Conservation (phyloP, 441 rosid species). For the Bruguiera hainesii region DNA sequence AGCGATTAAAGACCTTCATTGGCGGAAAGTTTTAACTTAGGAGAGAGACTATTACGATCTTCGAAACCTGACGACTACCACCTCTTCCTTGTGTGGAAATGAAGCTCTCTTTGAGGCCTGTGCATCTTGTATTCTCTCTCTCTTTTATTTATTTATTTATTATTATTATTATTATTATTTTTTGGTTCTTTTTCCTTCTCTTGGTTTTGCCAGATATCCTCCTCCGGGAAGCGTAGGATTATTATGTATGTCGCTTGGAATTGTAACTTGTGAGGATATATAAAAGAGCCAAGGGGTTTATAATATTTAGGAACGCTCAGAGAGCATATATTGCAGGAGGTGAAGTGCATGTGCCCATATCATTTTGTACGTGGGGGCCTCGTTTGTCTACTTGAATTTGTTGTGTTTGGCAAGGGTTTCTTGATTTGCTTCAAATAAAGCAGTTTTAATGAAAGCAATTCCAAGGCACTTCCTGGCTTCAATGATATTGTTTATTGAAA, state of each 20-base stretch:
- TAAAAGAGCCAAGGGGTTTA: conserved; percentile 23
- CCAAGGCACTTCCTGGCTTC: not conserved
- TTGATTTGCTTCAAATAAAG: conserved; percentile 33
- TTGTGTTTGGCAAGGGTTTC: conserved; percentile 26
- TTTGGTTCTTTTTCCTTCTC: conserved; percentile 1
- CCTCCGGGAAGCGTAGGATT: conserved; percentile 47
- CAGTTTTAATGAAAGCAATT: not conserved
- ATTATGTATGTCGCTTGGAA: conserved; percentile 44
- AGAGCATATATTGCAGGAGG: conserved; percentile 29
- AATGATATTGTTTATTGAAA: not conserved
- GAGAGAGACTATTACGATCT: not conserved
- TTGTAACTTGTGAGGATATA: conserved; percentile 17
- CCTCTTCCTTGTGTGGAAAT: conserved; percentile 30
- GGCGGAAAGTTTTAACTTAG: conserved; percentile 33
- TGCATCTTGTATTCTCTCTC: conserved; percentile 19
- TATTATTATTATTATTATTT: too few species aligned
- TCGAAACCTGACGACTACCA: conserved; percentile 1
- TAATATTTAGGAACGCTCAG: conserved; percentile 36
- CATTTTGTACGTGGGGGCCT: conserved; percentile 45
- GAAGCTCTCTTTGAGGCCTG: conserved; percentile 36
- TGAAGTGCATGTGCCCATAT: conserved; percentile 52
- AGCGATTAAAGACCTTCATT: conserved; percentile 71
- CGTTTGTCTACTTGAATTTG: conserved; percentile 26
- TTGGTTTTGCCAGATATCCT: conserved; percentile 30
- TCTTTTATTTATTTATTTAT: too few species aligned